Conservation (phyloP, 2,329 filamentous ascomycete species). For the Fusarium staphyleae region DNA sequence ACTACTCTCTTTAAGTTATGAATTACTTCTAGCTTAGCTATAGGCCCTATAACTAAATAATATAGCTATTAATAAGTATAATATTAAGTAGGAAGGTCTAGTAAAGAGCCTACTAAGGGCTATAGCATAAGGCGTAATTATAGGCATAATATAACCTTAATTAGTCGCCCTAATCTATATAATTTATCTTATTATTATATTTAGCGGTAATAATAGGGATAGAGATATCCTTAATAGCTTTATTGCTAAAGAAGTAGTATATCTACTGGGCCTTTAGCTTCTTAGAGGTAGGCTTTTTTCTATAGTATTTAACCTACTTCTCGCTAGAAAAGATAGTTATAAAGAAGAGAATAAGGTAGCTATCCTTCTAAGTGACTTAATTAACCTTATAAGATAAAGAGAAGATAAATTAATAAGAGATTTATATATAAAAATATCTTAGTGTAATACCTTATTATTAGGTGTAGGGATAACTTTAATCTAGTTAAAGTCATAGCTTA, state of each 20-base stretch:
- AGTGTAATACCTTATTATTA: conserved; percentile 2
- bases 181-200: conserved; percentile 9
- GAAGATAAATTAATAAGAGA: conserved; percentile 14
- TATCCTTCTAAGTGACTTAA: conserved; percentile 29
- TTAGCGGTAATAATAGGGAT: conserved; percentile 1
- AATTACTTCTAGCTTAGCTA: too few species aligned
- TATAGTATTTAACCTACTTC: background rate
- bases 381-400: conserved; percentile 9
- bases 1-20: too few species aligned
- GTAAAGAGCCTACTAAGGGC: background rate
- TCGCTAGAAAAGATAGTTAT: background rate
- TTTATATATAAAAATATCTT: conserved; percentile 1
- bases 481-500: background rate
- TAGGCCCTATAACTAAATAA: background rate
- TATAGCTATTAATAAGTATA: conserved; percentile 2
- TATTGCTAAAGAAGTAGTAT: conserved; percentile 12
- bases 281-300: background rate
- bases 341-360: conserved; percentile 20
- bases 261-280: too few species aligned
- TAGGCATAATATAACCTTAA: background rate
- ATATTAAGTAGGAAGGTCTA: background rate
- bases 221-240: background rate
- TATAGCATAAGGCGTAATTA: background rate
- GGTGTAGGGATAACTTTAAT: background rate
- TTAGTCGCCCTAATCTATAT: conserved; percentile 3